Percentiles rank a stretch among this genome's conserved stretches.
These are phyloP conservation scores for Trichoderma hamatum DNA, from an alignment of 2,329 filamentous ascomycete genomes.

Conservation along the genomic window DNA sequence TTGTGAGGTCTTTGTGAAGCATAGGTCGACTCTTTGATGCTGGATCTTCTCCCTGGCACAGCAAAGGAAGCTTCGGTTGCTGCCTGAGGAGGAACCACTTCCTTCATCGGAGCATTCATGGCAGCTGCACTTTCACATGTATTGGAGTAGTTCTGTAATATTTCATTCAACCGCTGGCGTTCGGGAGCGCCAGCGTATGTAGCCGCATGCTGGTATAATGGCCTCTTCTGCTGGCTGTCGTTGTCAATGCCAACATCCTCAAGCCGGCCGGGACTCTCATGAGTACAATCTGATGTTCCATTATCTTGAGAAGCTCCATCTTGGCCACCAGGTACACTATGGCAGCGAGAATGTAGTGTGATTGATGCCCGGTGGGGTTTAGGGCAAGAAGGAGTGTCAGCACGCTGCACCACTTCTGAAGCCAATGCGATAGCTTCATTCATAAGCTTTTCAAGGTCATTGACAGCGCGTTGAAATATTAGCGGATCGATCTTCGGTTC, in stretches of 20 bases:
- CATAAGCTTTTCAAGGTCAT: constrained; percentile 51
- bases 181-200: constrained; percentile 32
- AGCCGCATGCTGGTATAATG: constrained; percentile 34
- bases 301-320: constrained; percentile 3
- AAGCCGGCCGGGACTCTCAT: constrained; percentile 19
- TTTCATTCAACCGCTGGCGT: constrained; percentile 34
- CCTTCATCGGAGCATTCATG: constrained; percentile 11
- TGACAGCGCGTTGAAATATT: constrained; percentile 43
- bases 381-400: constrained; percentile 31
- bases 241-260: constrained; percentile 25
- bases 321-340: constrained; percentile 9
- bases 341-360: constrained; percentile 26
- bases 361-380: constrained; percentile 28
- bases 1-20: background rate
- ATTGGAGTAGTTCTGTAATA: constrained; percentile 37
- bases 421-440: constrained; percentile 51
- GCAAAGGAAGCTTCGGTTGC: constrained; percentile 14
- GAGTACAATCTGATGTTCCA: constrained; percentile 21
- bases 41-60: constrained; percentile 29
- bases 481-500: constrained; percentile 34
- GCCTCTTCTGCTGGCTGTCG: constrained; percentile 21
- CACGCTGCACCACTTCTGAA: constrained; percentile 43
- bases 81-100: background rate
- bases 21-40: constrained; percentile 17
- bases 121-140: background rate